Conservation (phyloP, 495 filamentous ascomycete species). For the Neurospora sp. region DNA sequence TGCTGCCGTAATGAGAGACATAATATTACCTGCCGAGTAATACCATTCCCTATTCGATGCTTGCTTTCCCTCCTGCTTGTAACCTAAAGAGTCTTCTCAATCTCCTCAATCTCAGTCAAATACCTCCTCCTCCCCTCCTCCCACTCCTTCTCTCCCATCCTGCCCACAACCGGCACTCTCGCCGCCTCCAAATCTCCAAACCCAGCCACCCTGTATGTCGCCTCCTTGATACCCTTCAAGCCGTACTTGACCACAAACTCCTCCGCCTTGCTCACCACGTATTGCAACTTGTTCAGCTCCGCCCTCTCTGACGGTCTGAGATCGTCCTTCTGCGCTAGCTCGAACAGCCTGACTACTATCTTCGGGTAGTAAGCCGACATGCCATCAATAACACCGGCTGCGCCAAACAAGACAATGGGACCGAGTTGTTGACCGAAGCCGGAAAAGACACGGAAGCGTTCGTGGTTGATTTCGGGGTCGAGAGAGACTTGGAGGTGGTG, state of each 20-base stretch:
- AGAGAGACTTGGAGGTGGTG: slow-evolving; percentile 50
- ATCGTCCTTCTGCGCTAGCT: slow-evolving; percentile 28
- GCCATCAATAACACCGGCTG: slow-evolving; percentile 55
- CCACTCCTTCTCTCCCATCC: slow-evolving; percentile 37
- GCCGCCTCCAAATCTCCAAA: slow-evolving; percentile 47
- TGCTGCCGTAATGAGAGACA: not conserved
- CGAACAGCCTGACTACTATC: slow-evolving; percentile 45
- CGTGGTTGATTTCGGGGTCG: slow-evolving; percentile 37
- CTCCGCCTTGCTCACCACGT: slow-evolving; percentile 45
- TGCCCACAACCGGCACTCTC: slow-evolving; percentile 42
- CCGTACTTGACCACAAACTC: slow-evolving; percentile 49
- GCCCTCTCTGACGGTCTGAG: slow-evolving; percentile 13
- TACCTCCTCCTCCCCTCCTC: slow-evolving; percentile 15
- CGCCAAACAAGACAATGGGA: slow-evolving; percentile 47
- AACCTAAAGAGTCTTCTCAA: slow-evolving; percentile 4
- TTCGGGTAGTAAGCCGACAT: slow-evolving; percentile 53
- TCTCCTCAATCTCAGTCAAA: slow-evolving; percentile 14
- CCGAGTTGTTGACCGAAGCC: slow-evolving; percentile 58
- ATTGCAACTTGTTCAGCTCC: slow-evolving; percentile 45
- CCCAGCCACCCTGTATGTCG: slow-evolving; percentile 39
- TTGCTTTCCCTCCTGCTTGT: not conserved
- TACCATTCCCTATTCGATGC: not conserved
- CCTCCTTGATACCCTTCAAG: slow-evolving; percentile 55
- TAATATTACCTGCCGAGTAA: not conserved
- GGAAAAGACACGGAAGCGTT: slow-evolving; percentile 49